phyloP scores from a whole-genome alignment of 768 basidiomycete species.

The Vishniacozyma victoriae region DNA sequence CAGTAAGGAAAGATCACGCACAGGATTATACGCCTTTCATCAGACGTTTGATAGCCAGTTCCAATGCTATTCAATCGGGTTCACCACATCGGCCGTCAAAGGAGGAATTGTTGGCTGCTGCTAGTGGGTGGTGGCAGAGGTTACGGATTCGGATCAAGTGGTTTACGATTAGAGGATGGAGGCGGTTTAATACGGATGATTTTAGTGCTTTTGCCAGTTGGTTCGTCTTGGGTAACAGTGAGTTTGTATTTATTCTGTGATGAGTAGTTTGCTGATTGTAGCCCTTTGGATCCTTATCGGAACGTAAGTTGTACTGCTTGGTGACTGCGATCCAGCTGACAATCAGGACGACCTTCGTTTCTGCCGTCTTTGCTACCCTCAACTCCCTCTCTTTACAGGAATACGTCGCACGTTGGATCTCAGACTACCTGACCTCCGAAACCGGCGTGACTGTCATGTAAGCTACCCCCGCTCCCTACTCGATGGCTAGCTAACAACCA shows the following conservation, averaged over 20 bases:
- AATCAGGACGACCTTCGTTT: conserved; percentile 82
- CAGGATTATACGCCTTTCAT: conserved; percentile 46
- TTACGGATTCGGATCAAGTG: conserved; percentile 89
- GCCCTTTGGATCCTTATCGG: conserved; percentile 89
- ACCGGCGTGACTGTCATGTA: conserved; percentile 84
- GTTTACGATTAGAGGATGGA: conserved; percentile 91
- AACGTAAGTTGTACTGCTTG: conserved; percentile 58
- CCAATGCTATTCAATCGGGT: conserved; percentile 16
- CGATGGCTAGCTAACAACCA: conserved; percentile 3
- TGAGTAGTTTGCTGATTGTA: conserved; percentile 5
- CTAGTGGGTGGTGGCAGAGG: conserved; percentile 86
- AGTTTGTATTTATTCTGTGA: conserved; percentile 5
- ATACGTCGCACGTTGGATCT: conserved; percentile 77
- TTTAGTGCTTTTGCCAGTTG: conserved; percentile 92
- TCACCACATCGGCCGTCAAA: conserved; percentile 59
- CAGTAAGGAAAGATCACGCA: conserved; percentile 19
- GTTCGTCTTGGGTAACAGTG: conserved; percentile 86
- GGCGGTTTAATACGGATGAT: conserved; percentile 92
- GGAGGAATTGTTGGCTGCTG: conserved; percentile 80
- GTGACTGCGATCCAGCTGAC: conserved; percentile 1
- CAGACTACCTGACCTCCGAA: conserved; percentile 85
- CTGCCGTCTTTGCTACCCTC: conserved; percentile 78
- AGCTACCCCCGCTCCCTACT: conserved; percentile 8
- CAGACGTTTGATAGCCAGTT: conserved; percentile 30
- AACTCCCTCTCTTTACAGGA: conserved; percentile 69